Percentiles rank a stretch among this genome's conserved stretches.
Conservation (phyloP, 75 land plant species). For the Pseudotsuga menziesii region DNA sequence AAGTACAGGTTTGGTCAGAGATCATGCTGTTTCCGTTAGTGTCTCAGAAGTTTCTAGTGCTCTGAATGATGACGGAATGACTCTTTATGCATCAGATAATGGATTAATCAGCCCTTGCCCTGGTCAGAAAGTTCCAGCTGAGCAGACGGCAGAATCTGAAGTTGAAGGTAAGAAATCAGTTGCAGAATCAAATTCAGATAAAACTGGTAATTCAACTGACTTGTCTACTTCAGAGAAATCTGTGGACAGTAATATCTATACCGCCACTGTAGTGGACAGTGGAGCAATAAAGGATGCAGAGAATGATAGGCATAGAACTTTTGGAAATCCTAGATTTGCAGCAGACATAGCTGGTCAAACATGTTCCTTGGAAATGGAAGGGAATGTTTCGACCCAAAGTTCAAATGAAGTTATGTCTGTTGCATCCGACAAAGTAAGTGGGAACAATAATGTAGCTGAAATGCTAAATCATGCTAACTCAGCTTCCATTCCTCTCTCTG, state of each 20-base stretch:
- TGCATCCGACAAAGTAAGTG: slow-evolving; percentile 2
- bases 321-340: slow-evolving; percentile 3
- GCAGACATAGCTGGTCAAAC: background rate
- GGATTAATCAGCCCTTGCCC: background rate
- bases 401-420: background rate
- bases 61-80: background rate
- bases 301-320: background rate
- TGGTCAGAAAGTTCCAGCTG: background rate
- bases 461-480: background rate
- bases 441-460: background rate
- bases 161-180: background rate
- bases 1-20: background rate
- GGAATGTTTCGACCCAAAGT: background rate
- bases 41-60: background rate
- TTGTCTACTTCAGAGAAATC: background rate
- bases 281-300: background rate
- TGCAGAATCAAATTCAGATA: background rate
- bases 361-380: background rate
- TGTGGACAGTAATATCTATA: background rate
- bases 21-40: background rate
- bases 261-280: background rate
- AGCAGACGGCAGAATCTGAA: background rate
- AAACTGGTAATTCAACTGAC: background rate
- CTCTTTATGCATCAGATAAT: background rate
- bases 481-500: slow-evolving; percentile 18